Conservation (phyloP, 2,329 filamentous ascomycete species). For the Fusarium sp. region DNA sequence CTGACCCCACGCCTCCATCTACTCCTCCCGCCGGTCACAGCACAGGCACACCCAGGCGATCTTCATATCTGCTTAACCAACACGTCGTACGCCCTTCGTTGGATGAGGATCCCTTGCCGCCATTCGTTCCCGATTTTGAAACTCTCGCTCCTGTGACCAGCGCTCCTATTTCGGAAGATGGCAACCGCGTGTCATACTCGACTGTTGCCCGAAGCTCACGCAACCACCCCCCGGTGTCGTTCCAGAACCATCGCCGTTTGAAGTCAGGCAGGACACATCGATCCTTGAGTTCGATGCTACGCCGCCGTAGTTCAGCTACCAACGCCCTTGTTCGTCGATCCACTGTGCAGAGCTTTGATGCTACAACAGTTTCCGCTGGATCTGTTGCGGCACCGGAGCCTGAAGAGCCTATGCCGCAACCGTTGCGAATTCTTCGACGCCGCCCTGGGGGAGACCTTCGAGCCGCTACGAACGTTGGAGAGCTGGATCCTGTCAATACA, state of each 20-base stretch:
- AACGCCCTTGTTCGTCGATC: conserved; percentile 65
- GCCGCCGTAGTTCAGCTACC: conserved; percentile 70
- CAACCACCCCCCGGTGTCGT: conserved; percentile 49
- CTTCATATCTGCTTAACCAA: conserved; percentile 67
- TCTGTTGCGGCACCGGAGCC: conserved; percentile 63
- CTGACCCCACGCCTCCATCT: conserved; percentile 70
- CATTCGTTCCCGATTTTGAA: conserved; percentile 61
- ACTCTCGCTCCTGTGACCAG: conserved; percentile 52
- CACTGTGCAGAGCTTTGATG: conserved; percentile 71
- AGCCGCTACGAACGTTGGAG: conserved; percentile 73
- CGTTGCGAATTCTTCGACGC: conserved; percentile 74
- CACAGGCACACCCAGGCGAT: conserved; percentile 62
- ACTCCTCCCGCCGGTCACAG: conserved; percentile 65
- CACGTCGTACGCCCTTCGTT: conserved; percentile 55
- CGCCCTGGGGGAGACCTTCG: conserved; percentile 81
- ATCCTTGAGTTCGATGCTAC: conserved; percentile 64
- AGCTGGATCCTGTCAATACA: conserved; percentile 62
- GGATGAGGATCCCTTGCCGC: conserved; percentile 58
- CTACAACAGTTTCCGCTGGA: conserved; percentile 62
- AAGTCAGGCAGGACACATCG: conserved; percentile 62
- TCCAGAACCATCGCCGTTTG: conserved; percentile 58
- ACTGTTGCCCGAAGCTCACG: conserved; percentile 43
- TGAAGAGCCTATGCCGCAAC: conserved; percentile 58
- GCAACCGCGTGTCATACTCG: conserved; percentile 50
- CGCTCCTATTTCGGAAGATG: conserved; percentile 51